A percentile compares a stretch with the other conserved stretches of the same genome.
phyloP scores from a whole-genome alignment of 345 rosid genomes.

The Camelina sativa region DNA sequence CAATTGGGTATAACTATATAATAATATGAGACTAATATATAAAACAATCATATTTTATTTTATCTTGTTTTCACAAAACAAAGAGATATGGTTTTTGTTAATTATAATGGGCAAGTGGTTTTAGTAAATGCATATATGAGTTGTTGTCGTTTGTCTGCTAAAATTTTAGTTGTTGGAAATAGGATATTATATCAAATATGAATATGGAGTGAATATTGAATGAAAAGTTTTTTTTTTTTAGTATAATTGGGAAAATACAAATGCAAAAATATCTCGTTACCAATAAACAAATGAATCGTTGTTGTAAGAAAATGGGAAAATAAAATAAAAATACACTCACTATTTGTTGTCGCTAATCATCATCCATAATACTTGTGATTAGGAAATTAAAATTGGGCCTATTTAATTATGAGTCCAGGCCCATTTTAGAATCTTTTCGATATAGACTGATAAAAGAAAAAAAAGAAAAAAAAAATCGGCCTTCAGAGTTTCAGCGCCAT shows the following conservation, averaged over 20 bases:
- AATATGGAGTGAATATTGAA: constrained; percentile 3
- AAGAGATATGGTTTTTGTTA: constrained; percentile 34
- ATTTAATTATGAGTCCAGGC: background rate
- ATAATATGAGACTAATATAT: constrained; percentile 16
- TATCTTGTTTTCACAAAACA: constrained; percentile 14
- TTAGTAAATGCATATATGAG: constrained; percentile 40
- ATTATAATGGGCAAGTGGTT: constrained; percentile 44
- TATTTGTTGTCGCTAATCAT: background rate
- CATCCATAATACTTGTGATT: background rate
- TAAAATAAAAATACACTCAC: background rate
- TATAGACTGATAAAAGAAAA: background rate
- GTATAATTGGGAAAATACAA: constrained; percentile 7
- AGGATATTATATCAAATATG: constrained; percentile 39
- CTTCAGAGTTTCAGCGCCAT: constrained; percentile 38
- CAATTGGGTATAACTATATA: constrained; percentile 21
- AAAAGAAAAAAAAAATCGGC: background rate
- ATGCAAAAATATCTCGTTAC: constrained; percentile 18
- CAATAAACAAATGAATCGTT: constrained; percentile 4
- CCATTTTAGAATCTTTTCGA: background rate
- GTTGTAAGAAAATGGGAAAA: background rate
- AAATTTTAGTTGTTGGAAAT: constrained; percentile 41
- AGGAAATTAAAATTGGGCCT: too few species aligned
- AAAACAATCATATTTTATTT: constrained; percentile 15
- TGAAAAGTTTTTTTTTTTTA: too few species aligned
- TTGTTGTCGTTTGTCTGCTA: constrained; percentile 34